Conservation (phyloP, 768 basidiomycete species). For the Suillus spraguei region DNA sequence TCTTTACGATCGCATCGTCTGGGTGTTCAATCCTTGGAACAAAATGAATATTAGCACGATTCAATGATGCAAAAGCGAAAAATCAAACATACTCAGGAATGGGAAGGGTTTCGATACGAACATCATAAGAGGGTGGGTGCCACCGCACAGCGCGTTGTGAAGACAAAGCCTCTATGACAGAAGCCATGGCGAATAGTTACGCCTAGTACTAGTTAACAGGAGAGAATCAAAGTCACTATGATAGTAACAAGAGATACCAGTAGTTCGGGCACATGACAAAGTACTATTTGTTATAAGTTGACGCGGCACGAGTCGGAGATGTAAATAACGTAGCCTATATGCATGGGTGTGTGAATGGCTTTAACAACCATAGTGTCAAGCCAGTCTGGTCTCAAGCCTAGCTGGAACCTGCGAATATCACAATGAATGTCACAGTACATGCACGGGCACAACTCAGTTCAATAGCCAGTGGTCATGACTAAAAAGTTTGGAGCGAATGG, state of each 20-base stretch:
- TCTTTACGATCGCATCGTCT: conserved; percentile 79
- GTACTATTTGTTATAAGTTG: too few species aligned
- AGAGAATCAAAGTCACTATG: too few species aligned
- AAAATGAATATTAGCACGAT: conserved; percentile 6
- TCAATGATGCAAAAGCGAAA: not conserved
- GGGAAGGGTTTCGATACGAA: conserved; percentile 65
- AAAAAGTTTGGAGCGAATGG: not conserved
- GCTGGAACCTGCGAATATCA: not conserved
- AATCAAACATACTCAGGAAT: conserved; percentile 53
- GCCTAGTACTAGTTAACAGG: too few species aligned
- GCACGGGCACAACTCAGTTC: not conserved
- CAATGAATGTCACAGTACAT: not conserved
- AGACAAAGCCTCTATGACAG: conserved; percentile 6
- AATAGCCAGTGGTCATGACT: not conserved
- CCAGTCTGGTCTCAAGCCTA: not conserved
- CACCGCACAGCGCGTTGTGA: conserved; percentile 53
- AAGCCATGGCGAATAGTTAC: not conserved
- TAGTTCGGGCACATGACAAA: too few species aligned
- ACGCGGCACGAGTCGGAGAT: too few species aligned
- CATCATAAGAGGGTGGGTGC: conserved; percentile 70
- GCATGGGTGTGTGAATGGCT: too few species aligned
- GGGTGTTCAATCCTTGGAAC: conserved; percentile 61
- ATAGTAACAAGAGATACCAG: too few species aligned
- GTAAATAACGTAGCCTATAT: too few species aligned
- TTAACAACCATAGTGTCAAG: too few species aligned